These are phyloP conservation scores for Polymyxa betae DNA, from an alignment of 208 protist species.

Conservation along the genomic window DNA sequence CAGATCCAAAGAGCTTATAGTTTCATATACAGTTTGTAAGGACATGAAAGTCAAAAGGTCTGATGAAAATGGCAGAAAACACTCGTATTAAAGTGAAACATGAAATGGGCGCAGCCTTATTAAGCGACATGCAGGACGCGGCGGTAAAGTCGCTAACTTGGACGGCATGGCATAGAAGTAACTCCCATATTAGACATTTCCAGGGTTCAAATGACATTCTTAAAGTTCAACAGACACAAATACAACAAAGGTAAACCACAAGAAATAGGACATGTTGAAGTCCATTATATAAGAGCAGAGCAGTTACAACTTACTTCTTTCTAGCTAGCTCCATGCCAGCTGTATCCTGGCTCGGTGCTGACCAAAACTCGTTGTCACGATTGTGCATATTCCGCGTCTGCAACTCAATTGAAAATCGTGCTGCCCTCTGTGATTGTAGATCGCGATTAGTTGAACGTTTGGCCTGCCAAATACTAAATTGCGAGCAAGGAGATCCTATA, in stretches of 20 bases:
- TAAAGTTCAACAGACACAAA: too few relatives aligned
- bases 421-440: too few relatives aligned
- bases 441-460: too few relatives aligned
- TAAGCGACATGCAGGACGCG: background rate
- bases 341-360: background rate
- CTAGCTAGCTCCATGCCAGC: constrained; percentile 6
- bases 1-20: too few relatives aligned
- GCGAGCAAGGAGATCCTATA: too few relatives aligned
- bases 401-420: too few relatives aligned
- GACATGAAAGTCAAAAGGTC: background rate
- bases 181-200: background rate
- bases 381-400: too few relatives aligned
- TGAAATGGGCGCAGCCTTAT: background rate
- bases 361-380: constrained; percentile 28
- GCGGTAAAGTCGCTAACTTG: background rate
- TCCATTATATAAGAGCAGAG: too few relatives aligned
- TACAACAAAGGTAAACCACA: too few relatives aligned
- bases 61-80: background rate
- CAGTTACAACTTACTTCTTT: constrained; percentile 20
- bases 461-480: too few relatives aligned
- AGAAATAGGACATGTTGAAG: too few relatives aligned
- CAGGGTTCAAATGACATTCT: too few relatives aligned
- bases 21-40: background rate
- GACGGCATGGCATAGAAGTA: background rate
- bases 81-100: background rate